phyloP scores from a whole-genome alignment of 2,329 filamentous ascomycete genomes.

The Aspergillus brasiliensis region DNA sequence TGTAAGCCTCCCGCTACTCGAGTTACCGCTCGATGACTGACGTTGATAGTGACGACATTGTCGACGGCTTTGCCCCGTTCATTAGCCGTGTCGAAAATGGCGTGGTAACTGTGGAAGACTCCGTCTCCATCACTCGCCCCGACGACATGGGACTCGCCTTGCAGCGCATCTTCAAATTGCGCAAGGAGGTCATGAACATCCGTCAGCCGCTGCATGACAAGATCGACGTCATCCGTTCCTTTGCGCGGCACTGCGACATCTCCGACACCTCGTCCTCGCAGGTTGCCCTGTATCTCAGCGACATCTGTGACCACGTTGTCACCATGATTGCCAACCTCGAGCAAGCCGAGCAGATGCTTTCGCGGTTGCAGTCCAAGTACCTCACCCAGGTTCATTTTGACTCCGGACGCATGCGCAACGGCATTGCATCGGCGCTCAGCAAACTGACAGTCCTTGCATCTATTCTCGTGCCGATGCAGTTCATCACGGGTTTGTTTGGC shows the following conservation, averaged over 20 bases:
- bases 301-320: slow-evolving; percentile 96
- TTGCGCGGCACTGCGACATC: slow-evolving; percentile 95
- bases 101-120: slow-evolving; percentile 87
- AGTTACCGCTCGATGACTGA: not conserved
- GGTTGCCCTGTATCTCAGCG: slow-evolving; percentile 88
- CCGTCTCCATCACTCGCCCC: slow-evolving; percentile 82
- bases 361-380: slow-evolving; percentile 88
- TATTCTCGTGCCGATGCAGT: slow-evolving; percentile 86
- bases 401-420: slow-evolving; percentile 80
- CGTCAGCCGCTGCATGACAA: slow-evolving; percentile 90
- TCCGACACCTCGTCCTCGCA: slow-evolving; percentile 87
- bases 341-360: slow-evolving; percentile 95
- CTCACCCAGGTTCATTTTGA: slow-evolving; percentile 88
- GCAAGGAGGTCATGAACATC: slow-evolving; percentile 87
- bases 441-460: slow-evolving; percentile 91
- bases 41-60: slow-evolving; percentile 77
- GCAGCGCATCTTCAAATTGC: slow-evolving; percentile 78
- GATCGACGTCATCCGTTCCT: slow-evolving; percentile 90
- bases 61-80: slow-evolving; percentile 86
- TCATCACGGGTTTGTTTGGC: slow-evolving; percentile 65
- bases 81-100: slow-evolving; percentile 81
- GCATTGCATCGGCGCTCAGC: slow-evolving; percentile 80
- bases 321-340: slow-evolving; percentile 94
- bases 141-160: slow-evolving; percentile 85
- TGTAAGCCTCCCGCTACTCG: slow-evolving; percentile 58